Base-by-base conservation (phyloP, 2,329 filamentous ascomycete genomes). In the Pseudodiploospora longispora region DNA sequence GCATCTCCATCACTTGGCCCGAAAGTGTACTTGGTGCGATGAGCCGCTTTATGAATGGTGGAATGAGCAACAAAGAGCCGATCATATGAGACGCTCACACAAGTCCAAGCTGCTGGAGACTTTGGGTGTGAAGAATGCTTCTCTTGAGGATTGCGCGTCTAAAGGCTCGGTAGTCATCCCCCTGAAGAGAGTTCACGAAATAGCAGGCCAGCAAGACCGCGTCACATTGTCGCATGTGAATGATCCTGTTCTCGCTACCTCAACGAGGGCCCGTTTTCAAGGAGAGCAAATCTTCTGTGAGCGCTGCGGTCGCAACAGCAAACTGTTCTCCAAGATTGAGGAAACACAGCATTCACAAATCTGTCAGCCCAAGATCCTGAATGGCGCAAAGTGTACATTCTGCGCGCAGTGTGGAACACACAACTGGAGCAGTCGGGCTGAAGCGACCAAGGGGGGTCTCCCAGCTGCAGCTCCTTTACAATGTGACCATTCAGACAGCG, bases 21-120 rank as follows among this genome's bases (percentile, higher is more conserved):
- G 54, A 6, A 58, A 57, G 36, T 70, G 67, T 42, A 55, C 55
- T 19, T 67, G 65, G 52, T 70, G 67, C 40, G 49, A 60, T 8
- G 54, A 59, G 5, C 47, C 43, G 2, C 42, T 66, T 10, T 65
- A 53, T 38, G 38, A 49, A 36, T 53, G 60, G 46, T 66, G 59
- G 61, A 41, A 49, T 7, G 30, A 40, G 1, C 43, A 54, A 10
- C 52, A 61, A 44, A 54, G 49, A 19, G 40, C 44, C 5, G 37
- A 41, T 7, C 67, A 70, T 43, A 52, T 65, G 12, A 47, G 53
- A 6, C 34, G 42, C 6, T 52, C 60, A 10, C 67, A 69, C 42
- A 34, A 34, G 6, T 45, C 53, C 4, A 41, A 53, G 30, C 39
- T 63, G 12, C 44, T 50, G 28, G 31, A 44, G 30, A 38, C 51